These are phyloP conservation scores for Stereocaulon alpinum DNA, from an alignment of 495 filamentous ascomycete genomes.

Conservation along the genomic window DNA sequence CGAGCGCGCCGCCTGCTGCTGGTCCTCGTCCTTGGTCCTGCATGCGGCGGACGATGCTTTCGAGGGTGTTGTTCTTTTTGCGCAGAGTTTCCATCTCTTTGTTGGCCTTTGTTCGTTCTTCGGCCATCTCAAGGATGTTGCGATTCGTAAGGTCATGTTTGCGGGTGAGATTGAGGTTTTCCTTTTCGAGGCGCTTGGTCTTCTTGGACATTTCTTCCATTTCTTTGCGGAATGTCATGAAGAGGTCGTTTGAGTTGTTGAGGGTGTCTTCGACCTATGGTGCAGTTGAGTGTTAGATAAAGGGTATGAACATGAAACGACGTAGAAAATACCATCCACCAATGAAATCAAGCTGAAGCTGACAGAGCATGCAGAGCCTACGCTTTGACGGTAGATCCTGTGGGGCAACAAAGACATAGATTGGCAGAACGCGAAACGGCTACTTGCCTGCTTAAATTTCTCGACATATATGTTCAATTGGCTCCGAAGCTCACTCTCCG, in stretches of 20 bases:
- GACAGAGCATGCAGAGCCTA: not conserved
- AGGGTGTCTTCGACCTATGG: constrained; percentile 92
- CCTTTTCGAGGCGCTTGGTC: constrained; percentile 93
- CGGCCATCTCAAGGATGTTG: constrained; percentile 96
- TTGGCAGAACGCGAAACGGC: not conserved
- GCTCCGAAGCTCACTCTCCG: constrained; percentile 82
- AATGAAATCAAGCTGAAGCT: not conserved
- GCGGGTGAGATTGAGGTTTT: constrained; percentile 80
- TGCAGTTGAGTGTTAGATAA: constrained; percentile 16
- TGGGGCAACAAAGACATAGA: not conserved
- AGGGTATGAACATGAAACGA: not conserved
- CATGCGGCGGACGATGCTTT: constrained; percentile 88
- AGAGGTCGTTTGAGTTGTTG: constrained; percentile 97
- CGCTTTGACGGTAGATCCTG: too few relatives aligned
- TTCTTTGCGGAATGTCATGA: constrained; percentile 95
- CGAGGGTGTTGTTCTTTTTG: constrained; percentile 86
- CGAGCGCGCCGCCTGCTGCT: constrained; percentile 40
- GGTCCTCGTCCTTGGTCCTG: constrained; percentile 75
- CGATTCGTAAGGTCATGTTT: constrained; percentile 90
- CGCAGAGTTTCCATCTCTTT: constrained; percentile 70
- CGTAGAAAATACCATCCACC: not conserved
- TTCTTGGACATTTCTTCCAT: constrained; percentile 99
- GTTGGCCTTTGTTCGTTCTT: constrained; percentile 76
- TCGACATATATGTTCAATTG: constrained; percentile 98
- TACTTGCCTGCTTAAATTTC: constrained; percentile 85